Evolutionary conservation across 2,329 filamentous ascomycete genomes (phyloP), one percentile per base, ranked within the genome.

Genomic region (Corinectria fuckeliana): DNA sequence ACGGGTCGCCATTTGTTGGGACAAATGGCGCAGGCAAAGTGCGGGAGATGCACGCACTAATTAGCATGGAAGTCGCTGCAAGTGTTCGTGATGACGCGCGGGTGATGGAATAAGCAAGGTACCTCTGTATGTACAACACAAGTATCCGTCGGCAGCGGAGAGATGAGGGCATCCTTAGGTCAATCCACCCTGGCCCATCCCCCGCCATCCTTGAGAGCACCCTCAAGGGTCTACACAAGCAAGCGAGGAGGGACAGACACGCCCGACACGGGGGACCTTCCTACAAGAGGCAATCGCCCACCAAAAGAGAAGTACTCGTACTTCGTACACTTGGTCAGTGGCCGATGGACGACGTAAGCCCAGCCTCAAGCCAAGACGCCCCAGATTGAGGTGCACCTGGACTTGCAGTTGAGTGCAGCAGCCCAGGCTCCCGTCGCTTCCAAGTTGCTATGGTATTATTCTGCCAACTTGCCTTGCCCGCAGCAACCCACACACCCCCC

Each of bases 211-310:
- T 47, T 50, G 28, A 39, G 44, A n/a, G n/a, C n/a, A n/a, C n/a
- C n/a, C 41, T 36, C 34, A 41, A 47, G 41, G 55, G 32, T 48
- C 55, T 41, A 51, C 51, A 28, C 39, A 25, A 21, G 34, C 38
- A 23, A 34, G 47, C 20, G 23, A 28, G n/a, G 42, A 34, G 28
- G 28, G 28, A 18, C 4, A 8, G 13, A n/a, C 26, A 26, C 41
- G 23, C 11, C 50, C 32, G 14, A 28, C 44, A 16, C 25, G 30
- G 23, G 60, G 60, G 60, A 67, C 66, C 63, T 68, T 54, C 34
- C 58, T 44, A 62, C 64, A 58, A 57, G 49, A n/a, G 60, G 60
- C 49, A 50, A 55, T 52, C 59, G 45, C 53, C 66, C 64, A 68
- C 66, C 62, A 66, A 65, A 13, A 25, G 14, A 2, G 30, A 51